These are phyloP conservation scores for Mycosarcoma maydis DNA, from an alignment of 1,284 basidiomycete genomes.

Conservation along the genomic window DNA sequence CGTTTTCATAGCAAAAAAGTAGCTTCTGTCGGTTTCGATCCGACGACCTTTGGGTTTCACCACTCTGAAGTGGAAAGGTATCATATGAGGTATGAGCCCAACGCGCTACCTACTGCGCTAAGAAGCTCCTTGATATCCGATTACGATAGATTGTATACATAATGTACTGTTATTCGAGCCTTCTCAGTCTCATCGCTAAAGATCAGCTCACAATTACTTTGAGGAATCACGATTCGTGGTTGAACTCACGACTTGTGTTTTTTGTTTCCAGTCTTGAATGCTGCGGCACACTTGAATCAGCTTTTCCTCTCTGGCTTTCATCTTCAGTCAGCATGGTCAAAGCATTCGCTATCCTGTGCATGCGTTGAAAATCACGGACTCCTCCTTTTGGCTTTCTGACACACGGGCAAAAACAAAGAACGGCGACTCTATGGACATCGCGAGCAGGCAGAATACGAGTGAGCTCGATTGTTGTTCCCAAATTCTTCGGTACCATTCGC, in stretches of 20 bases:
- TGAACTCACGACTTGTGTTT: no score
- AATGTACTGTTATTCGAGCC: constrained; percentile 7
- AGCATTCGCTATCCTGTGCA: no score
- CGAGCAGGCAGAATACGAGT: no score
- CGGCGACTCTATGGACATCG: no score
- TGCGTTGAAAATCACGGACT: no score
- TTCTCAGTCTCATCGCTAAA: no score
- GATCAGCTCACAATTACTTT: constrained; percentile 1
- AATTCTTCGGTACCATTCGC: no score
- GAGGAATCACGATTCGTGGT: no score
- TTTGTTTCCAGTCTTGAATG: no score
- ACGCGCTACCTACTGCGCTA: constrained; percentile 51
- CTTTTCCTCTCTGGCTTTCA: background rate
- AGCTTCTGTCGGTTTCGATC: constrained; percentile 56
- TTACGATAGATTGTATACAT: background rate
- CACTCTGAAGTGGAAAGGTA: constrained; percentile 35
- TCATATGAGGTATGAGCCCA: constrained; percentile 39
- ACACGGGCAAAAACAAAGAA: no score
- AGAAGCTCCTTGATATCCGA: constrained; percentile 29
- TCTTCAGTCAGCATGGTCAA: background rate
- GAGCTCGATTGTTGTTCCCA: no score
- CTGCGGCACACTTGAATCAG: constrained; percentile 1
- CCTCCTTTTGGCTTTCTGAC: no score
- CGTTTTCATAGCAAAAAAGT: constrained; percentile 22
- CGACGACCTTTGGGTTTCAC: constrained; percentile 55